Evolutionary conservation across 345 rosid genomes (phyloP), one percentile per base, ranked within the genome.

Genomic region (Hypericum androsaemum): DNA sequence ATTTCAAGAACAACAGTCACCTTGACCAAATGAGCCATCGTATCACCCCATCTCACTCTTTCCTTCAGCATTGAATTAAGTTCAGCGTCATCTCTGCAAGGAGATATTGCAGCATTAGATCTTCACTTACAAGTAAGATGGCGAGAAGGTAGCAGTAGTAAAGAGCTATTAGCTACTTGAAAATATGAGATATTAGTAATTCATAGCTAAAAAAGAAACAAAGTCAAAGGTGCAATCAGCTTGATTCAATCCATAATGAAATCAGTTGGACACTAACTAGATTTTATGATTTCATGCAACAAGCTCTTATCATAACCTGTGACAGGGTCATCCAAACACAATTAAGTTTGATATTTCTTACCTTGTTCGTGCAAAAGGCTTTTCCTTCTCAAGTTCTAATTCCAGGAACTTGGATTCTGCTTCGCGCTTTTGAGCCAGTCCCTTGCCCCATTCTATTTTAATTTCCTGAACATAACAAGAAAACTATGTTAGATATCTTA

Each of bases 21-120:
- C 96, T 84, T 84, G 46, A 92, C 95, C 75, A 88, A 68, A 72
- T 92, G 95, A 13, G 88, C 96, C 96, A 92, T 88, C 22, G 95
- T 92, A 74, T 92, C 98, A 54, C 95, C 96, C 80, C 80, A 92
- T 69, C 98, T 72, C 43, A 75, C 43, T 69, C 82, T 75, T 2
- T 88, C 84, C 77, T 74, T 92, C 69, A 84, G 60, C 80, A 81
- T 74, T 43, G 59, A 69, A 55, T 92, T 94, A n/a, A 92, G 95
- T 65, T 87, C 89, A 0, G 95, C 90, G 68, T 92, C 98, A 64
- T 88, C 97, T 69, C 97, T 88, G 80, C 64, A 60, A 62, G 53
- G 7, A 45, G 32, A 22, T 22, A 22, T 22, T 22, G 32, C 32
- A 22, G 32, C 32, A 22, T 22, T 22, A 22, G 1, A 22, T 22